Evolutionary conservation across 1,139 yeast genomes (phyloP).

Genomic region (Lizanozyma gosingica): DNA sequence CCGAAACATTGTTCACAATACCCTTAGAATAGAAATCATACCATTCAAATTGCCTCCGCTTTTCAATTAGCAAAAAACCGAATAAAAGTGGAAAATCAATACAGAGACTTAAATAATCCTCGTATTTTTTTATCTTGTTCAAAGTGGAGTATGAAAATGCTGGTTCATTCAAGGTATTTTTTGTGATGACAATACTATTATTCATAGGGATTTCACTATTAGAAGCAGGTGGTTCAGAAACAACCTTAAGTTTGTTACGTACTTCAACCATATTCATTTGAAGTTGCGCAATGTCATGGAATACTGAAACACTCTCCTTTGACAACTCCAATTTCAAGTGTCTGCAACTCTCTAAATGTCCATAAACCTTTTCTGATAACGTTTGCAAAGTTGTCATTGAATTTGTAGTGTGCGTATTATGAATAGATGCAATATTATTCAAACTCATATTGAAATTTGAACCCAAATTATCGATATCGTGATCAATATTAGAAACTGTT

Average conservation of each 20-base stretch:
- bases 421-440: slow-evolving; percentile 8
- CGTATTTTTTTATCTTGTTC: slow-evolving; percentile 26
- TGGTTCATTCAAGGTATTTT: slow-evolving; percentile 1
- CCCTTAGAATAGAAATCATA: slow-evolving; percentile 42
- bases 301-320: slow-evolving; percentile 17
- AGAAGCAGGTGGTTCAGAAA: slow-evolving; percentile 6
- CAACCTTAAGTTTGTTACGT: slow-evolving; percentile 19
- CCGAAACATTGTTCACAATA: slow-evolving; percentile 44
- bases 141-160: slow-evolving; percentile 17
- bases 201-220: neutral
- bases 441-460: neutral
- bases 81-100: slow-evolving; percentile 74
- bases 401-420: slow-evolving; percentile 11
- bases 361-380: neutral
- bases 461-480: slow-evolving; percentile 7
- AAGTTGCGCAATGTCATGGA: slow-evolving; percentile 24
- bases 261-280: slow-evolving; percentile 34
- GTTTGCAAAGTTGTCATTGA: neutral
- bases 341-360: neutral
- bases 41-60: slow-evolving; percentile 64
- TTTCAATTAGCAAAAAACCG: slow-evolving; percentile 69
- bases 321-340: slow-evolving; percentile 20
- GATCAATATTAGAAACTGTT: neutral
- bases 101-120: slow-evolving; percentile 43
- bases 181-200: neutral